Conservation (phyloP, 1,284 basidiomycete genomes). For the Phylloporus sp. region DNA sequence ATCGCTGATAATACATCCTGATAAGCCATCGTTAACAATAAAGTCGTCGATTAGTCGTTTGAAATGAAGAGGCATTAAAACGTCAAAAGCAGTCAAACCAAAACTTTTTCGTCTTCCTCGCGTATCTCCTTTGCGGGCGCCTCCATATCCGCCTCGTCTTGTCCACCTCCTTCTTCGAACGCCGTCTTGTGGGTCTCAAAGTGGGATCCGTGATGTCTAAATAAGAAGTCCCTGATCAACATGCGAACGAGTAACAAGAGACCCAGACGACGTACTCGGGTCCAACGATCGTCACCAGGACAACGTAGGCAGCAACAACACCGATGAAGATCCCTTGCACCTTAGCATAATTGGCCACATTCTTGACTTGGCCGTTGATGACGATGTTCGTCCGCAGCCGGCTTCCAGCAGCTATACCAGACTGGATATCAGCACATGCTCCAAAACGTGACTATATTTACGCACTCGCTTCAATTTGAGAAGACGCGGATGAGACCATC, state of each 20-base stretch:
- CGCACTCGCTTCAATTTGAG: slow-evolving; percentile 90
- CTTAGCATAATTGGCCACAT: slow-evolving; percentile 82
- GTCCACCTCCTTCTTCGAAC: slow-evolving; percentile 77
- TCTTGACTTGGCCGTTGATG: slow-evolving; percentile 50
- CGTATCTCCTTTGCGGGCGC: slow-evolving; percentile 10
- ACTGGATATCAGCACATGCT: slow-evolving; percentile 9
- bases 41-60: slow-evolving; percentile 10
- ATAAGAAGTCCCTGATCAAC: neutral
- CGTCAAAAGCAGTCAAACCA: slow-evolving; percentile 12
- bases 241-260: neutral
- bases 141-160: slow-evolving; percentile 50
- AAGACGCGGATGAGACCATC: slow-evolving; percentile 89
- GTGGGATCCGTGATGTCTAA: slow-evolving; percentile 75
- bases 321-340: slow-evolving; percentile 90
- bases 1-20: neutral
- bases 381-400: slow-evolving; percentile 62
- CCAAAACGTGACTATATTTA: slow-evolving; percentile 21
- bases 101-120: slow-evolving; percentile 30
- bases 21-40: neutral
- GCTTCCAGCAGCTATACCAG: slow-evolving; percentile 60
- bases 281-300: slow-evolving; percentile 74
- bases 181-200: slow-evolving; percentile 87
- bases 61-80: neutral
- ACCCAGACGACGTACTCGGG: slow-evolving; percentile 66
- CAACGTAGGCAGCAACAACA: slow-evolving; percentile 72